Percentiles rank a stretch among this genome's conserved stretches.
Conservation (phyloP, 345 rosid species). For the Bruguiera sexangula region DNA sequence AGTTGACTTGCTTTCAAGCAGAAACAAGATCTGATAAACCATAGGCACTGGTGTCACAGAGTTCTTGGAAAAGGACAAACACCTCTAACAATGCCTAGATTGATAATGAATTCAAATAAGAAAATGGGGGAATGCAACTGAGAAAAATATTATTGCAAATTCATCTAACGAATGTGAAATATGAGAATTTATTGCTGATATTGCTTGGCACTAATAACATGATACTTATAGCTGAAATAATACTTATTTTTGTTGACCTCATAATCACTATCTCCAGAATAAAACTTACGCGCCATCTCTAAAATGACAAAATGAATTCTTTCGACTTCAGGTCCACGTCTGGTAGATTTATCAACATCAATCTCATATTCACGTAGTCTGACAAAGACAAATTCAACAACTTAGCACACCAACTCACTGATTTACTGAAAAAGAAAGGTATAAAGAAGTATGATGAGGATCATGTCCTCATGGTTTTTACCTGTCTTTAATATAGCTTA, state of each 20-base stretch:
- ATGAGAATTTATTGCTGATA: too few species aligned
- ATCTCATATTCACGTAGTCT: slow-evolving; percentile 89
- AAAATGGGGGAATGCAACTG: too few species aligned
- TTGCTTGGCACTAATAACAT: too few species aligned
- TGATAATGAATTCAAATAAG: too few species aligned
- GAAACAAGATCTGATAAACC: too few species aligned
- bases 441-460: slow-evolving; percentile 5
- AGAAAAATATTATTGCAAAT: too few species aligned
- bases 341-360: slow-evolving; percentile 64
- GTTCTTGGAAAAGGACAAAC: too few species aligned
- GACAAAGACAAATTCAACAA: slow-evolving; percentile 18
- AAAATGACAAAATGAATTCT: slow-evolving; percentile 77
- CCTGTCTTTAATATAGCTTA: slow-evolving; percentile 92
- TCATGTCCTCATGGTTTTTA: slow-evolving; percentile 18
- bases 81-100: too few species aligned
- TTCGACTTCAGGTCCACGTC: slow-evolving; percentile 82
- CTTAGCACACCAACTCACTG: slow-evolving; percentile 3
- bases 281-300: slow-evolving; percentile 92
- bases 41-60: too few species aligned
- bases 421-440: neutral
- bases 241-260: neutral
- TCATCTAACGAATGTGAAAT: too few species aligned
- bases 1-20: too few species aligned
- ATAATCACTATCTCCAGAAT: neutral
- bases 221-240: neutral